Evolutionary conservation across 164 flowering plant genomes (phyloP).

Genomic region (Kalanchoe fedtschenkoi): DNA sequence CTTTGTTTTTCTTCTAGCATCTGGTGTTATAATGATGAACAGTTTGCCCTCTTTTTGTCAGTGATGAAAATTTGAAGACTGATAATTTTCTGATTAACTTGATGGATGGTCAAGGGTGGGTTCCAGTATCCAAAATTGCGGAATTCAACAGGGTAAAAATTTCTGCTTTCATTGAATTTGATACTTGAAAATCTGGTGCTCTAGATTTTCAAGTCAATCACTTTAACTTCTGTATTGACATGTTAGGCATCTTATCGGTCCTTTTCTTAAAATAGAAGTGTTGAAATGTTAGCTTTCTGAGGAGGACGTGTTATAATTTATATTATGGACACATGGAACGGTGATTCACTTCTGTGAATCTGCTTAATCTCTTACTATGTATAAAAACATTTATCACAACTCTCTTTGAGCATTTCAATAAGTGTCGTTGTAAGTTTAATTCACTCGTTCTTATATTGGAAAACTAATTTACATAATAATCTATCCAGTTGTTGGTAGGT

Average conservation of each 20-base stretch:
- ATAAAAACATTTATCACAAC: background rate
- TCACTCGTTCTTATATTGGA: background rate
- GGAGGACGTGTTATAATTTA: background rate
- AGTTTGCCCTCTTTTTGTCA: conserved; percentile 22
- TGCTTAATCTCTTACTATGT: background rate
- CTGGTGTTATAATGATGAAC: background rate
- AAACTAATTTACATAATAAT: background rate
- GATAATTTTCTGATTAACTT: conserved; percentile 58
- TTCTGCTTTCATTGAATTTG: background rate
- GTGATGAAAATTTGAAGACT: conserved; percentile 72
- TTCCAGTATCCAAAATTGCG: conserved; percentile 56
- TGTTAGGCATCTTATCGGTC: background rate
- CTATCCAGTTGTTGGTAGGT: background rate
- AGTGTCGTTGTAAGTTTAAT: background rate
- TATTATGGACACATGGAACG: background rate
- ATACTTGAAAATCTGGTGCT: background rate
- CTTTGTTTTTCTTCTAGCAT: background rate
- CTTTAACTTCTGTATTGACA: background rate
- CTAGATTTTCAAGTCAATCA: too few relatives aligned
- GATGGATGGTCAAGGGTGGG: conserved; percentile 94
- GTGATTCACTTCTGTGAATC: background rate
- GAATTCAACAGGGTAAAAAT: conserved; percentile 67
- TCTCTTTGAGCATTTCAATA: background rate
- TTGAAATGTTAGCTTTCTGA: background rate
- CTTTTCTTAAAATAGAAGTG: background rate